phyloP scores from a whole-genome alignment of 495 filamentous ascomycete genomes.

The Xylaria acuta region DNA sequence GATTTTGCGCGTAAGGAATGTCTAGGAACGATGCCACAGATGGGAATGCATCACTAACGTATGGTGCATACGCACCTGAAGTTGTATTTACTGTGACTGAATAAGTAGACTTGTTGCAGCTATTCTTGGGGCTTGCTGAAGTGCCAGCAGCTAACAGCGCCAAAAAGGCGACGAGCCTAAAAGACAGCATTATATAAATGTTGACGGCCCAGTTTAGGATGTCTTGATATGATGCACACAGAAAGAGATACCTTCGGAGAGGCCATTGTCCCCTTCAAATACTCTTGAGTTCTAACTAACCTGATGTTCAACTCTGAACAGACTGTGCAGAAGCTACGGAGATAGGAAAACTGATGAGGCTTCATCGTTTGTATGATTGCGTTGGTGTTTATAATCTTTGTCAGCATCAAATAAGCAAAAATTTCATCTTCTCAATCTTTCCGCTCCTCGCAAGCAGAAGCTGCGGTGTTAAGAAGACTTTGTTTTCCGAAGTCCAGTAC shows the following conservation, averaged over 20 bases:
- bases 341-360: not conserved
- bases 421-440: not conserved
- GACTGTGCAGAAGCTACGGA: not conserved
- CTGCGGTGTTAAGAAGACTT: not conserved
- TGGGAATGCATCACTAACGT: constrained; percentile 40
- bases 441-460: not conserved
- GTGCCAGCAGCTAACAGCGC: not conserved
- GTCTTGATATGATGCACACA: not conserved
- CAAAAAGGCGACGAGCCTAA: not conserved
- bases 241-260: not conserved
- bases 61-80: constrained; percentile 41
- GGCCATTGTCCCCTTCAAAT: not conserved
- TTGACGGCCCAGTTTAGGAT: too few species aligned
- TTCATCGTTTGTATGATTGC: not conserved
- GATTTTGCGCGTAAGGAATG: constrained; percentile 44
- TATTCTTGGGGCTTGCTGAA: not conserved
- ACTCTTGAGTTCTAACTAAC: too few species aligned
- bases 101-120: not conserved
- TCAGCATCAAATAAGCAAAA: not conserved
- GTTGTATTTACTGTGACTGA: constrained; percentile 25
- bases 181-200: not conserved
- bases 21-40: constrained; percentile 43
- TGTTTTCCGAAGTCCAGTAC: constrained; percentile 1
- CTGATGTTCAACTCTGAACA: not conserved
- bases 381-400: not conserved